Conservation (phyloP, 2,329 filamentous ascomycete species). For the Nothomitra cinnamomea region DNA sequence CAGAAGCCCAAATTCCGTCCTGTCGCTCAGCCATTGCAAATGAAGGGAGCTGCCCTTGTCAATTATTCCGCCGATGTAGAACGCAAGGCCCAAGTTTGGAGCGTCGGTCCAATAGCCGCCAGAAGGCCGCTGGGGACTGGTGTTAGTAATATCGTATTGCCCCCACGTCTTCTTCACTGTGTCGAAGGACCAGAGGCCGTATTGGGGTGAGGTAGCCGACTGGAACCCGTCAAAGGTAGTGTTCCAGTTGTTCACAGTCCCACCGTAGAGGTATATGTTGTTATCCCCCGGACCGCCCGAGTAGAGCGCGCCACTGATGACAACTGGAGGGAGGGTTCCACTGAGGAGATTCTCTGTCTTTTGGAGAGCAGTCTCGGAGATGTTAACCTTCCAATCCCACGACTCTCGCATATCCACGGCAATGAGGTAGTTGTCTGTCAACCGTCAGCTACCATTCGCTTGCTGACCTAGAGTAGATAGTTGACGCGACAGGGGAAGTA, state of each 20-base stretch:
- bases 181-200: conserved; percentile 19
- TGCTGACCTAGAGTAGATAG: not conserved
- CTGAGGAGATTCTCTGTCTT: conserved; percentile 13
- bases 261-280: conserved; percentile 19
- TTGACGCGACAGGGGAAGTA: not conserved
- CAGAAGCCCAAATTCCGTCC: conserved; percentile 14
- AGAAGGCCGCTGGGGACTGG: conserved; percentile 16
- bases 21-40: conserved; percentile 9
- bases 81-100: conserved; percentile 20
- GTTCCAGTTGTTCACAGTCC: conserved; percentile 17
- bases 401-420: conserved; percentile 16
- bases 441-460: not conserved
- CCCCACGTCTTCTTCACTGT: conserved; percentile 13
- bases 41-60: conserved; percentile 20
- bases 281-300: conserved; percentile 12
- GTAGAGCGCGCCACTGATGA: conserved; percentile 18
- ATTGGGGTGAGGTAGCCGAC: conserved; percentile 13
- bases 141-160: conserved; percentile 15
- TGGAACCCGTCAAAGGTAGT: conserved; percentile 17
- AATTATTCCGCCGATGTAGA: conserved; percentile 25
- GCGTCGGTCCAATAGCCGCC: conserved; percentile 24
- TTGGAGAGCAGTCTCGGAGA: conserved; percentile 13
- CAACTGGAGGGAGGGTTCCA: conserved; percentile 14
- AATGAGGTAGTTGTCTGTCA: conserved; percentile 16
- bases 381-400: conserved; percentile 18